Percentiles rank a stretch among this genome's conserved stretches.
phyloP scores from a whole-genome alignment of 306 rosid genomes.

The Cucumis melo region DNA sequence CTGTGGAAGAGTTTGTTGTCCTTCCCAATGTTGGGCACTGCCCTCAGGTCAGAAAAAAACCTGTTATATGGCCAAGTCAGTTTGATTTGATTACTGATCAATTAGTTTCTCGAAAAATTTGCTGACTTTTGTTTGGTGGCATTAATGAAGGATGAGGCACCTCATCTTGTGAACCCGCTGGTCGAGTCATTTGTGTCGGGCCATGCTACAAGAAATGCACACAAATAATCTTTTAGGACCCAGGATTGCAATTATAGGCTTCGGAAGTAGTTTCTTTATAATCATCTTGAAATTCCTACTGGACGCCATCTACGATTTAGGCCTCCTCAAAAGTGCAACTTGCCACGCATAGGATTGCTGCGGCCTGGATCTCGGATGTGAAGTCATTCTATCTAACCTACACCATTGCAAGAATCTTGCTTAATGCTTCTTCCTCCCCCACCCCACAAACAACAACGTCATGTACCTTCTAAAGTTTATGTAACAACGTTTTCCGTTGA shows the following conservation, averaged over 20 bases:
- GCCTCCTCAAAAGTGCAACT: no score
- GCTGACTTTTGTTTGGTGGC: neutral
- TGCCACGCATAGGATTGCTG: no score
- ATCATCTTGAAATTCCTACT: neutral
- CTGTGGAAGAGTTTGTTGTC: slow-evolving; percentile 77
- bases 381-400: no score
- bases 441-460: no score
- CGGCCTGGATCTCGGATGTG: no score
- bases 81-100: neutral
- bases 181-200: slow-evolving; percentile 86
- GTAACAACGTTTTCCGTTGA: no score
- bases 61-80: neutral
- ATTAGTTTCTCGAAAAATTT: neutral
- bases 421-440: no score
- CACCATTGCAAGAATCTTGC: no score
- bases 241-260: neutral
- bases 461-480: no score
- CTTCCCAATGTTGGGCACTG: slow-evolving; percentile 94
- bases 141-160: slow-evolving; percentile 77
- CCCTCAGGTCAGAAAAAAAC: slow-evolving; percentile 53
- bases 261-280: neutral
- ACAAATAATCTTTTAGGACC: slow-evolving; percentile 9
- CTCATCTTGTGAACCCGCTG: slow-evolving; percentile 78
- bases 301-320: neutral
- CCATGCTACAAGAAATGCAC: slow-evolving; percentile 33